Base-by-base conservation (phyloP, 495 filamentous ascomycete genomes). In the Parachaetomium inaequale region DNA sequence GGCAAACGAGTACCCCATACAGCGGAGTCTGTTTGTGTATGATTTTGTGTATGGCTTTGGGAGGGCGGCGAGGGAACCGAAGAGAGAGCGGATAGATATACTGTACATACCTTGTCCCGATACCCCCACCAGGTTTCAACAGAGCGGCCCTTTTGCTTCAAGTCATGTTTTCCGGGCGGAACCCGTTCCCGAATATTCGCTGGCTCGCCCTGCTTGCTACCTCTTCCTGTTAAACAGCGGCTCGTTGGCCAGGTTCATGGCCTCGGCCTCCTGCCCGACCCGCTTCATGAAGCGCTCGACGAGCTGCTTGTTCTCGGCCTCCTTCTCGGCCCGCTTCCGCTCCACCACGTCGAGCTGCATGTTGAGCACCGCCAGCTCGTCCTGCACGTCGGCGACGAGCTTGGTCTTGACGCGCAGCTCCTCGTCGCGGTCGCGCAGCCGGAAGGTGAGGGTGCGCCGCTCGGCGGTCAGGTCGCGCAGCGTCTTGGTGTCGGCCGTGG, bases 211-310 rank as follows among this genome's bases (percentile, higher is more conserved):
- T 32, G 31, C 31, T 36, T 32, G 31, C 31, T 36, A 53, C 29
- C 43, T 59, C 47, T 58, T 68, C 38, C 55, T 61, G 19, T 21
- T 49, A 29, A 69, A 70, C 7, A 66, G 49, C 26, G 70, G 68
- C 53, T 80, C 77, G 55, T 81, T 78, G 55, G 76, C 71, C 32
- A 88, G 74, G 70, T 96, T 97, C 90, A 96, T 90, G 25, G 83
- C 87, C 59, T 95, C 91, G 7, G 90, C 93, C 77, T 96, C 92
- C 72, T 85, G 80, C 7, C 85, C 87, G 80, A 93, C 91, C 61
- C 89, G 81, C 63, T 82, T 84, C 91, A 98, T 94, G 90, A 90
- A 97, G 49, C 93, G 83, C 68, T 92, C 87, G 55, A 96, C 85
- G 38, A 97, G 78, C 50, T 96, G 89, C 68, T 90, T 82, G 68